Evolutionary conservation across 306 rosid genomes (phyloP), one percentile per base, ranked within the genome.

Genomic region (Fragaria iinumae): DNA sequence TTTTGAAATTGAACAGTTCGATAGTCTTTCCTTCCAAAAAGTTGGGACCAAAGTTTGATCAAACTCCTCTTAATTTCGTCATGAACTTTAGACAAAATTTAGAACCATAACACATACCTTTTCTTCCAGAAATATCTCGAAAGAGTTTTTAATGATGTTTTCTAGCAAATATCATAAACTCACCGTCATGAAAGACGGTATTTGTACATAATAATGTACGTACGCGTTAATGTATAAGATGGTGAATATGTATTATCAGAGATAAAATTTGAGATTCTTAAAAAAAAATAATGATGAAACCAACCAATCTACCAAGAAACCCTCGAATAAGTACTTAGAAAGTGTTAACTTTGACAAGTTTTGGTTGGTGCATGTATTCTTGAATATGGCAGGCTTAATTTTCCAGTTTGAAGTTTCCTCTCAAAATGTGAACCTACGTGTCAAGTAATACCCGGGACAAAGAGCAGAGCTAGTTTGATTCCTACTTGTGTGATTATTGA

Each of bases 321-420:
- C 77, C 69, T 81, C 62, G 72, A 64, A 45, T 64, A 57, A 79
- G 49, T 11, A 68, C 39, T 47, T 76, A 29, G 64, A 83, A 68
- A 78, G 78, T 64, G 41, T 62, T 57, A 12, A 34, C 56, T 71
- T 88, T 86, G 86, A 77, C 69, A 59, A 59, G 69, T 74, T 74
- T 27, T 13, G 43, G n/a, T 62, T 14, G 41, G 64, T 25, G 56
- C 25, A 13, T 48, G 4, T 48, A 25, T 73, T 8, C 63, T 73
- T 55, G 52, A 62, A 73, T 21, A 38, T 5, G 25, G 52, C 56
- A 72, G 32, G 32, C 32, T 67, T 11, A 38, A 18, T n/a, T 52
- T 45, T 34, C 68, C 38, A 3, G n/a, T 39, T 52, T 8, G 4
- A 55, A 72, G 16, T n/a, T 38, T 73, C 76, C 21, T 14, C 65